These are phyloP conservation scores for Tetraselmis striata DNA, from an alignment of 139 green algal genomes.

Conservation along the genomic window DNA sequence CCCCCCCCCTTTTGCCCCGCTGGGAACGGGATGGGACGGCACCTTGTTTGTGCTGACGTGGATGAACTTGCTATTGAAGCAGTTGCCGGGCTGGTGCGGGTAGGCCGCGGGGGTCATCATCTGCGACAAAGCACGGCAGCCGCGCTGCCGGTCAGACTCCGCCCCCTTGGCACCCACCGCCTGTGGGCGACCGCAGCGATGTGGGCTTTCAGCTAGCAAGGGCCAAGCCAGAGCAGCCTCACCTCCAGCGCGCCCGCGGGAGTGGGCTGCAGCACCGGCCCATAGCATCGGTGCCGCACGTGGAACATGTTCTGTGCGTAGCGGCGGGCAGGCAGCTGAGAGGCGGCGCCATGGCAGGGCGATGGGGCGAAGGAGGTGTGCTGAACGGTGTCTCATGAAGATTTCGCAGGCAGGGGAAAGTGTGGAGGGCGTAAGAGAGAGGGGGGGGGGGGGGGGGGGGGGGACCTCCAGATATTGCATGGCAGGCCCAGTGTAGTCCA, in stretches of 20 bases:
- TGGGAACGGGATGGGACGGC: slow-evolving; percentile 14
- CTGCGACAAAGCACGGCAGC: no score
- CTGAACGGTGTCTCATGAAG: background rate
- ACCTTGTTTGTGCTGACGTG: slow-evolving; percentile 73
- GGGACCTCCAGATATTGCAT: slow-evolving; percentile 30
- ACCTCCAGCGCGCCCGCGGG: slow-evolving; percentile 30
- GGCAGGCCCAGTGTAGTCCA: slow-evolving; percentile 33
- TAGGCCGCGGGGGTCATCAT: slow-evolving; percentile 69
- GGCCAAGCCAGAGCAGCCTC: no score
- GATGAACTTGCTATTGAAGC: slow-evolving; percentile 73
- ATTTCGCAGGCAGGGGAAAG: no score
- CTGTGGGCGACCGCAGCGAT: background rate
- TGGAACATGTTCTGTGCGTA: background rate
- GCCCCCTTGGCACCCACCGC: no score
- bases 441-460: background rate
- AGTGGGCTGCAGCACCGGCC: slow-evolving; percentile 21
- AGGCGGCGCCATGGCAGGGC: background rate
- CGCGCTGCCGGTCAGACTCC: no score
- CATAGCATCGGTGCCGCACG: background rate
- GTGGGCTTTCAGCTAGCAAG: no score
- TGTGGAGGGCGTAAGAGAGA: background rate
- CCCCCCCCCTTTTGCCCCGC: no score
- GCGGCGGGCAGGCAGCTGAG: background rate
- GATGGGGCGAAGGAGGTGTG: background rate
- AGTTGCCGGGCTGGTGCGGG: slow-evolving; percentile 49